phyloP scores from a whole-genome alignment of 441 rosid genomes.

The Euphorbia schlechtendalii region DNA sequence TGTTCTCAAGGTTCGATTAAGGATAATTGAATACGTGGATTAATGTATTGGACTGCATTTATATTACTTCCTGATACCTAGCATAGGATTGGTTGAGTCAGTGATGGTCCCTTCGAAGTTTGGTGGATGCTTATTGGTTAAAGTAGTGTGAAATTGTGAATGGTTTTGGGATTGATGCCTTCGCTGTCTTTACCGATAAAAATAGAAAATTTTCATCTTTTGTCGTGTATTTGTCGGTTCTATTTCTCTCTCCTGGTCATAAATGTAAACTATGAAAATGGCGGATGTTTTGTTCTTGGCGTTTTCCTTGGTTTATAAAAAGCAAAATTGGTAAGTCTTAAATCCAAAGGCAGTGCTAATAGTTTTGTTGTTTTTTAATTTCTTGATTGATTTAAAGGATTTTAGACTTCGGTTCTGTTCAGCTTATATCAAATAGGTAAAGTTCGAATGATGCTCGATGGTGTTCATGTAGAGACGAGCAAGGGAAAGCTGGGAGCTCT shows the following conservation, averaged over 20 bases:
- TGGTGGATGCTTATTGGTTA: background rate
- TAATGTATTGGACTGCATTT: too few relatives aligned
- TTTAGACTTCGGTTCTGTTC: background rate
- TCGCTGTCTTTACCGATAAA: background rate
- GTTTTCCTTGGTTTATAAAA: background rate
- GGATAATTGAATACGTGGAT: too few relatives aligned
- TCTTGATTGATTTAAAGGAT: too few relatives aligned
- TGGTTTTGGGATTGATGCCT: background rate
- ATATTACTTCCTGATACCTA: background rate
- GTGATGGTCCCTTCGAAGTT: too few relatives aligned
- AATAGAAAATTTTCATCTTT: background rate
- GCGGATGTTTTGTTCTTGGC: background rate
- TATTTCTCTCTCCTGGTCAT: background rate
- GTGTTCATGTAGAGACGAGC: background rate
- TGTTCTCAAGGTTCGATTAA: too few relatives aligned
- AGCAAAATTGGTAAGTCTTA: too few relatives aligned
- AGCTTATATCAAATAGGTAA: too few relatives aligned
- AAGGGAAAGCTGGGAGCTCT: background rate
- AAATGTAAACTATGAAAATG: constrained; percentile 1
- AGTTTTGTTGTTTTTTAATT: too few relatives aligned
- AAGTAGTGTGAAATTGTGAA: background rate
- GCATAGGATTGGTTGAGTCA: background rate
- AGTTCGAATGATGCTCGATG: background rate
- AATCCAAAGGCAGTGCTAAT: too few relatives aligned
- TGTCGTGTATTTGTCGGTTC: background rate